A percentile compares a stretch with the other conserved stretches of the same genome.
Evolutionary conservation across 768 basidiomycete genomes (phyloP).

Genomic region (Pleurotus tuoliensis): DNA sequence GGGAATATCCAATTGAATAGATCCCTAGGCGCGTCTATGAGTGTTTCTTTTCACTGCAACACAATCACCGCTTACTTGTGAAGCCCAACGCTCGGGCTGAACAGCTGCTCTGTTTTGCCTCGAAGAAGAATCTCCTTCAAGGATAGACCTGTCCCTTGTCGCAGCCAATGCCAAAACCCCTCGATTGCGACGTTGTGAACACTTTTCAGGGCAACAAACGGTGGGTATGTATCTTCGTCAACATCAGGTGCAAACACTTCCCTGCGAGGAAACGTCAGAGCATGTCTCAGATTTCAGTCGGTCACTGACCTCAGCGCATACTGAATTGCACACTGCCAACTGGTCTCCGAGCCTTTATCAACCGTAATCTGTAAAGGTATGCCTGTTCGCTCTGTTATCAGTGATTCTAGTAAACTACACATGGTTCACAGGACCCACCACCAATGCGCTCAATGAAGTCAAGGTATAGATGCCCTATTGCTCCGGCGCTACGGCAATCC

Average conservation of each 20-base stretch:
- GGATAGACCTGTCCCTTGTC: slow-evolving; percentile 14
- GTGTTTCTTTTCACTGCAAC: neutral
- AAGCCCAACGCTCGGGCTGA: slow-evolving; percentile 11
- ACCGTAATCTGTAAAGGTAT: slow-evolving; percentile 23
- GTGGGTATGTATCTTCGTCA: slow-evolving; percentile 15
- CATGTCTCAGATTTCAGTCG: too few relatives aligned
- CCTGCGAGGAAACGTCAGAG: slow-evolving; percentile 9
- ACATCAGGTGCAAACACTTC: slow-evolving; percentile 18
- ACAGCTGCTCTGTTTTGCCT: slow-evolving; percentile 17
- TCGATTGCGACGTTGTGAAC: slow-evolving; percentile 27
- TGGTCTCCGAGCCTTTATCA: slow-evolving; percentile 29
- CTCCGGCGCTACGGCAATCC: too few relatives aligned
- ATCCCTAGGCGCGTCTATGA: slow-evolving; percentile 12
- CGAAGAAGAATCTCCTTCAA: slow-evolving; percentile 14
- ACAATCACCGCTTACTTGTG: slow-evolving; percentile 14
- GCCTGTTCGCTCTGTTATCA: slow-evolving; percentile 9
- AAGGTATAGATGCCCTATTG: slow-evolving; percentile 27
- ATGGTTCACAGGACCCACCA: slow-evolving; percentile 14
- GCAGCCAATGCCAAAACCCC: slow-evolving; percentile 25
- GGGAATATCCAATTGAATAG: slow-evolving; percentile 31
- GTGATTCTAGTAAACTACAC: too few relatives aligned
- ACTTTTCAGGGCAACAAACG: slow-evolving; percentile 18
- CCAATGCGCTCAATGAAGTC: slow-evolving; percentile 24
- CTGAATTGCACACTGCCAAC: slow-evolving; percentile 13
- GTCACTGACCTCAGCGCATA: neutral